Evolutionary conservation across 495 filamentous ascomycete genomes (phyloP).

Genomic region (Lasiosphaeria miniovina): DNA sequence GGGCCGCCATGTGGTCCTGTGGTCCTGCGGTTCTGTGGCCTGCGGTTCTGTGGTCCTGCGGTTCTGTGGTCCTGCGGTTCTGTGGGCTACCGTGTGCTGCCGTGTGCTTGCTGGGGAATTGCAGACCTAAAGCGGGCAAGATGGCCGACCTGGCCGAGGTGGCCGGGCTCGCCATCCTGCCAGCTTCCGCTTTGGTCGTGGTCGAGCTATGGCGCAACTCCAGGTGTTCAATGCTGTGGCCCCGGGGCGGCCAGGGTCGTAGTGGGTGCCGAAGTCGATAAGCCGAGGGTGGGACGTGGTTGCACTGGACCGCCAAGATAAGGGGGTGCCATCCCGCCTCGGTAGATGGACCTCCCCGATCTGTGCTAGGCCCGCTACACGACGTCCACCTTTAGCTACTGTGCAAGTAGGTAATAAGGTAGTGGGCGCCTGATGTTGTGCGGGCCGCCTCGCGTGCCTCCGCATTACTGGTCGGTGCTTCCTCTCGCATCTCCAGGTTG

Average conservation of each 20-base stretch:
- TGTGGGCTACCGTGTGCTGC: neutral
- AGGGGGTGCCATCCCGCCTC: slow-evolving; percentile 2
- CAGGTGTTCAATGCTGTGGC: neutral
- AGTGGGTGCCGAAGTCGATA: neutral
- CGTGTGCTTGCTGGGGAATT: neutral
- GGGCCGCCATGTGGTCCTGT: no score
- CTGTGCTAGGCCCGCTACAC: neutral
- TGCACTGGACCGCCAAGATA: neutral
- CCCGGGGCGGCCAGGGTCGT: neutral
- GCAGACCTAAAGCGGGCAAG: neutral
- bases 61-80: no score
- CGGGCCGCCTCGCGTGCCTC: no score
- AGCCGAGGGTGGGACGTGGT: neutral
- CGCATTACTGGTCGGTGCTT: no score
- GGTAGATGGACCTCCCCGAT: slow-evolving; percentile 2
- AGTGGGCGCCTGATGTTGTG: neutral
- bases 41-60: no score
- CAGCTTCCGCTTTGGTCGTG: neutral
- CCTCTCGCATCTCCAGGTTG: no score
- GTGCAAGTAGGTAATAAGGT: neutral
- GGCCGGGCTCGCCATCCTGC: neutral
- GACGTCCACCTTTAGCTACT: neutral
- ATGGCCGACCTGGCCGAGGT: neutral
- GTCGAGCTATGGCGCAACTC: neutral
- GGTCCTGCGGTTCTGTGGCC: no score